Evolutionary conservation across 164 flowering plant species (phyloP).

Genomic region (Echeveria elegans): DNA sequence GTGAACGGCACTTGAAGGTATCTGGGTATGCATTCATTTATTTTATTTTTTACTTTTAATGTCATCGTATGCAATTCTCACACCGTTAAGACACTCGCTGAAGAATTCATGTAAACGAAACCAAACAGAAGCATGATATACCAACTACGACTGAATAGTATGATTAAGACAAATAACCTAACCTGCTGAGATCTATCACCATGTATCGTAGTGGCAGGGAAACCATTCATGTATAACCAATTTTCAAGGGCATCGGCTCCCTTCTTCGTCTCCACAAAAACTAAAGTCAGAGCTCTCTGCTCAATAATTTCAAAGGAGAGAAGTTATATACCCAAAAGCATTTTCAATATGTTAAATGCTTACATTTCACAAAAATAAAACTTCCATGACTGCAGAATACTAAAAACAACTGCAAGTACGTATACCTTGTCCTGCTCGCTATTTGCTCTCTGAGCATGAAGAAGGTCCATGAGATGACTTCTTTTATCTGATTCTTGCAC

Average conservation of each 20-base stretch:
- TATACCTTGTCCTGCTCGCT: constrained; percentile 54
- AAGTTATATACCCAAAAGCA: background rate
- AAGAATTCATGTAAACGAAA: background rate
- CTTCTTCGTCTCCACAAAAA: constrained; percentile 60
- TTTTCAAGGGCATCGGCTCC: constrained; percentile 54
- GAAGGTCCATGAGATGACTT: constrained; percentile 67
- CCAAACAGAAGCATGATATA: background rate
- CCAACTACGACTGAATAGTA: background rate
- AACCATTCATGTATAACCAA: constrained; percentile 46
- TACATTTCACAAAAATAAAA: background rate
- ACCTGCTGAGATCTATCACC: constrained; percentile 56
- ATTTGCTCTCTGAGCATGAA: constrained; percentile 58
- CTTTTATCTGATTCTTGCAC: constrained; percentile 61
- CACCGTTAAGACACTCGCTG: too few relatives aligned
- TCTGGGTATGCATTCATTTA: too few relatives aligned
- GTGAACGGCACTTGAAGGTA: background rate
- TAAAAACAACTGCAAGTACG: background rate
- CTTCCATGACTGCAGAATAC: background rate
- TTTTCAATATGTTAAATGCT: background rate
- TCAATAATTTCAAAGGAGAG: background rate
- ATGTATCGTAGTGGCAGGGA: constrained; percentile 58
- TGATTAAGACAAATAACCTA: background rate
- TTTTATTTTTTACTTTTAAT: too few relatives aligned
- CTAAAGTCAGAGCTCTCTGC: constrained; percentile 52
- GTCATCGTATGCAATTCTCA: too few relatives aligned